Evolutionary conservation across 164 flowering plant genomes (phyloP).

Genomic region (Kalanchoe fedtschenkoi): DNA sequence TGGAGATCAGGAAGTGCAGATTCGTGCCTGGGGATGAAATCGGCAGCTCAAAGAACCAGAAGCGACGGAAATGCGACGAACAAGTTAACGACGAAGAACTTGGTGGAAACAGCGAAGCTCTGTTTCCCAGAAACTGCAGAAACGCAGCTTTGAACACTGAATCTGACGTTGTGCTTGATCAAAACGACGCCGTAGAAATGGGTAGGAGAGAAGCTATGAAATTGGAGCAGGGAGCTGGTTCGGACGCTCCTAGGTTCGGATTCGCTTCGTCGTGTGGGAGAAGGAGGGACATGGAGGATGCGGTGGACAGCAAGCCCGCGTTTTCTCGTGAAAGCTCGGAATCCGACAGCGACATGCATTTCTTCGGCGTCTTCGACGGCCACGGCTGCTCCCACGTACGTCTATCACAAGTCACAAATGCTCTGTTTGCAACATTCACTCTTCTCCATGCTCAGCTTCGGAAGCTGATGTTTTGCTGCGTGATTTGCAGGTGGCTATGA

Average conservation of each 20-base stretch:
- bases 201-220: background rate
- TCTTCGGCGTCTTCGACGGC: constrained; percentile 78
- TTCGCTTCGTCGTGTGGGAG: constrained; percentile 61
- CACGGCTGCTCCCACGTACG: constrained; percentile 93
- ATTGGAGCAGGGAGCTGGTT: no score
- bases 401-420: no score
- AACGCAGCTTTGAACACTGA: no score
- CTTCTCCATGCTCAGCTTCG: background rate
- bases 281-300: constrained; percentile 75
- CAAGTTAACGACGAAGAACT: background rate
- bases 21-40: constrained; percentile 15
- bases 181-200: background rate
- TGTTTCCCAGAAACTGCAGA: background rate
- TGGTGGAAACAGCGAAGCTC: background rate
- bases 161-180: background rate
- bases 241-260: constrained; percentile 28
- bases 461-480: background rate
- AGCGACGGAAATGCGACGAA: constrained; percentile 24
- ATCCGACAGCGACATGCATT: constrained; percentile 24
- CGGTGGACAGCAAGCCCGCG: constrained; percentile 40
- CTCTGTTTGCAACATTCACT: background rate
- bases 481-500: constrained; percentile 55
- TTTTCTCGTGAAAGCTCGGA: constrained; percentile 11
- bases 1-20: constrained; percentile 38
- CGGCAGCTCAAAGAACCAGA: constrained; percentile 2